phyloP scores from a whole-genome alignment of 2,329 filamentous ascomycete species.

The Penicillium sp. region DNA sequence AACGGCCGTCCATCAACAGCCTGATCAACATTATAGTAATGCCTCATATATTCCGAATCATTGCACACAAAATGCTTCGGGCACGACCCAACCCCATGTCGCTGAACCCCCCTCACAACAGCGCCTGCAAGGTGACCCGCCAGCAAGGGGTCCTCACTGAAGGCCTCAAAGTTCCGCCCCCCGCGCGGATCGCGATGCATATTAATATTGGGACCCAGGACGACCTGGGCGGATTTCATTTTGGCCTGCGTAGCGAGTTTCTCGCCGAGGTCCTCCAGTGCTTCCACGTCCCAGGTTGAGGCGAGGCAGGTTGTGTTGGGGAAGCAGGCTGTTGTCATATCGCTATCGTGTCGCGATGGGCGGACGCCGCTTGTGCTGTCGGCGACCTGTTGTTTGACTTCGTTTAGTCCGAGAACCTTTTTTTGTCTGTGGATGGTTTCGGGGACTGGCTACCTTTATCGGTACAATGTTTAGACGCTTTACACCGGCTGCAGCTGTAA shows the following conservation, averaged over 20 bases:
- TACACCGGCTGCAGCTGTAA: slow-evolving; percentile 9
- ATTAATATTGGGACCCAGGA: slow-evolving; percentile 24
- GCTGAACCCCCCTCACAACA: slow-evolving; percentile 34
- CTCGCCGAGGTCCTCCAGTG: slow-evolving; percentile 2
- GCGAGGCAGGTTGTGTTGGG: slow-evolving; percentile 7
- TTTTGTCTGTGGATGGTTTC: too few relatives aligned
- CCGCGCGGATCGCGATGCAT: slow-evolving; percentile 22
- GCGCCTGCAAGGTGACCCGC: slow-evolving; percentile 18
- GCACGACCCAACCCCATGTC: slow-evolving; percentile 33
- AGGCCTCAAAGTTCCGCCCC: slow-evolving; percentile 26
- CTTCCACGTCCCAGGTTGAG: slow-evolving; percentile 5
- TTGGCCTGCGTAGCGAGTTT: slow-evolving; percentile 13
- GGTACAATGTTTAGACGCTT: slow-evolving; percentile 12
- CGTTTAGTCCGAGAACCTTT: too few relatives aligned
- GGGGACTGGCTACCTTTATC: not conserved
- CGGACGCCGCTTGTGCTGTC: slow-evolving; percentile 1
- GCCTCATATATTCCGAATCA: slow-evolving; percentile 19
- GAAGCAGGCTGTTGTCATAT: slow-evolving; percentile 2
- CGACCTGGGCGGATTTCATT: slow-evolving; percentile 18
- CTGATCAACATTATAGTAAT: slow-evolving; percentile 19
- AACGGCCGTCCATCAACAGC: slow-evolving; percentile 19
- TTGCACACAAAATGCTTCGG: slow-evolving; percentile 27
- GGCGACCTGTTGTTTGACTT: not conserved
- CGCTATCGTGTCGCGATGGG: not conserved
- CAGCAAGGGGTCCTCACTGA: slow-evolving; percentile 26